Evolutionary conservation across 441 rosid genomes (phyloP).

Genomic region (Gossypium gossypioides): DNA sequence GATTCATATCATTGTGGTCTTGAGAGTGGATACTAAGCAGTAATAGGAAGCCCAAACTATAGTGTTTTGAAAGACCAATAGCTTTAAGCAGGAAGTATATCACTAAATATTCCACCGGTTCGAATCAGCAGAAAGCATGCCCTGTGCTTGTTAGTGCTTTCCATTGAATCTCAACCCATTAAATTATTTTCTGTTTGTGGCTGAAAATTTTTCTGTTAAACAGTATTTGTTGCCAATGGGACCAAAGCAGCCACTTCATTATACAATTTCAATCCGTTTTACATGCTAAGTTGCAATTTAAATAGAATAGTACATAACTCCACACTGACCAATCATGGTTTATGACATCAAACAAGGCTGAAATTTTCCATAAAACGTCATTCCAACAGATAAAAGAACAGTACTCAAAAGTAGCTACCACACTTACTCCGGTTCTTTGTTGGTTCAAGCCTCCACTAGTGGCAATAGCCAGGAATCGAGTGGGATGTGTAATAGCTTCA

Average conservation of each 20-base stretch:
- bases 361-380: background rate
- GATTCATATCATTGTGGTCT: background rate
- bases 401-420: slow-evolving; percentile 4
- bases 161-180: background rate
- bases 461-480: slow-evolving; percentile 64
- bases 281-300: background rate
- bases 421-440: slow-evolving; percentile 77
- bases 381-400: background rate
- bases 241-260: background rate
- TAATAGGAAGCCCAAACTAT: background rate
- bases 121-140: background rate
- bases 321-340: background rate
- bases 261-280: background rate
- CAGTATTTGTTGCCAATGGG: background rate
- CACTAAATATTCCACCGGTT: background rate
- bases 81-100: background rate
- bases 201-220: background rate
- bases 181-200: background rate
- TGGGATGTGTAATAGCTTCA: slow-evolving; percentile 32
- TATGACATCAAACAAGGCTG: background rate
- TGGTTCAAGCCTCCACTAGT: slow-evolving; percentile 93
- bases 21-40: background rate
- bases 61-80: background rate
- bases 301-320: background rate
- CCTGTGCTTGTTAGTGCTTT: background rate